These are phyloP conservation scores for Aphanoascus verrucosus DNA, from an alignment of 2,329 filamentous ascomycete species.

Conservation along the genomic window DNA sequence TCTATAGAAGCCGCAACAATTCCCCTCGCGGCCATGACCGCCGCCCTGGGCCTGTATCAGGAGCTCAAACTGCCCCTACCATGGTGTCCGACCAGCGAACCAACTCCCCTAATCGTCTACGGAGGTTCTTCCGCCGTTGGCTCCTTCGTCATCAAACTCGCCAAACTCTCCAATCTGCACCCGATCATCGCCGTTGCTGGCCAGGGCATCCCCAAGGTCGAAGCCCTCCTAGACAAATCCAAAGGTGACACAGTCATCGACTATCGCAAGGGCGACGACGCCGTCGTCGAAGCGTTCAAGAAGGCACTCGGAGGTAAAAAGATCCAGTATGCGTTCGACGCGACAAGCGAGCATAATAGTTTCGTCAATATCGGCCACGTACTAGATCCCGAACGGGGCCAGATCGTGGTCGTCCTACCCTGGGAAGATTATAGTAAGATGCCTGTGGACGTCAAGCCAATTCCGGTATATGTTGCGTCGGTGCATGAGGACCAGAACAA, in stretches of 20 bases:
- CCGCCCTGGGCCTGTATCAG: slow-evolving; percentile 42
- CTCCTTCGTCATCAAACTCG: slow-evolving; percentile 49
- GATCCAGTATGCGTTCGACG: slow-evolving; percentile 47
- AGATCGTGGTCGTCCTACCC: slow-evolving; percentile 35
- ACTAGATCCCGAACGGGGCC: slow-evolving; percentile 30
- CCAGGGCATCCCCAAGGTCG: slow-evolving; percentile 41
- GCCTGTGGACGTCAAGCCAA: slow-evolving; percentile 1
- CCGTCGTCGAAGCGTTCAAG: slow-evolving; percentile 27
- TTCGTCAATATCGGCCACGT: slow-evolving; percentile 38
- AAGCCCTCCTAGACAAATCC: slow-evolving; percentile 41
- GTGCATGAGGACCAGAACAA: slow-evolving; percentile 21
- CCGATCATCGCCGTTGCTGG: slow-evolving; percentile 53
- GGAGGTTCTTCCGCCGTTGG: slow-evolving; percentile 47
- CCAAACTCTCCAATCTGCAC: slow-evolving; percentile 46
- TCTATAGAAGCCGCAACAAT: slow-evolving; percentile 44
- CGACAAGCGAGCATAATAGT: slow-evolving; percentile 45
- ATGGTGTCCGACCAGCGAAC: slow-evolving; percentile 32
- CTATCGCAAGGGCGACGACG: slow-evolving; percentile 48
- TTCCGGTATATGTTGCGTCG: slow-evolving; percentile 30
- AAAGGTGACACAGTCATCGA: slow-evolving; percentile 51
- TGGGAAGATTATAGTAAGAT: slow-evolving; percentile 33
- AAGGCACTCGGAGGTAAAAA: slow-evolving; percentile 28
- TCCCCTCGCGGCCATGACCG: slow-evolving; percentile 46
- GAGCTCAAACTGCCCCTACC: slow-evolving; percentile 41
- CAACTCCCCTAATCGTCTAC: slow-evolving; percentile 39